Evolutionary conservation across 2,329 filamentous ascomycete species (phyloP).

Genomic region (Fusarium torreyae): DNA sequence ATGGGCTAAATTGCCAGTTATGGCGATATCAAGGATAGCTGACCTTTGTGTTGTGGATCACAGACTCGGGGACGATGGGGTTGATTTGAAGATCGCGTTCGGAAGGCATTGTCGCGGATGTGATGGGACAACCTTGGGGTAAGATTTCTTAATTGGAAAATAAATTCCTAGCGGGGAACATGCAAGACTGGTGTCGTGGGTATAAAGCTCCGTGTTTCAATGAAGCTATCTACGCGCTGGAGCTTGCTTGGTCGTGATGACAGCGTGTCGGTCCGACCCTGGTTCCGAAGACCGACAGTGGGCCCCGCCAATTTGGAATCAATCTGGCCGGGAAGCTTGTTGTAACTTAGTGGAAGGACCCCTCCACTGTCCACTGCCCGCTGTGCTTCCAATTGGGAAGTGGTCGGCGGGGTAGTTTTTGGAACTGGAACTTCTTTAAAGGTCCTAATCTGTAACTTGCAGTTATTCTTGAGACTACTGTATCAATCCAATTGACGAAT

Average conservation of each 20-base stretch:
- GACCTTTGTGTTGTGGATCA: constrained; percentile 87
- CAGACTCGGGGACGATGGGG: constrained; percentile 83
- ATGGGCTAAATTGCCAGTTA: background rate
- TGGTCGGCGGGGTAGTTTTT: constrained; percentile 33
- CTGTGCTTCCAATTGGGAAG: constrained; percentile 27
- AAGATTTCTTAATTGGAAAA: background rate
- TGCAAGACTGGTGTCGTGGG: constrained; percentile 10
- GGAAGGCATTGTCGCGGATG: constrained; percentile 70
- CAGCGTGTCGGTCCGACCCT: constrained; percentile 49
- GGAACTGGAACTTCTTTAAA: constrained; percentile 28
- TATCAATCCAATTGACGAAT: constrained; percentile 16
- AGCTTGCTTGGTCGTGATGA: constrained; percentile 39
- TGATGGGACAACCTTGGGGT: background rate
- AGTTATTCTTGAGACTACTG: constrained; percentile 12
- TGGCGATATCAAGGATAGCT: constrained; percentile 38
- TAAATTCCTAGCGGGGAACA: background rate
- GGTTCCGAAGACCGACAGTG: constrained; percentile 31
- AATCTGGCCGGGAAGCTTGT: constrained; percentile 2
- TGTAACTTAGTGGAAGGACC: constrained; percentile 15
- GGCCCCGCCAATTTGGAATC: constrained; percentile 26
- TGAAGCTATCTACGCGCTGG: constrained; percentile 34
- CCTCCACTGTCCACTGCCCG: constrained; percentile 23
- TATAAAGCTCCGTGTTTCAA: constrained; percentile 14
- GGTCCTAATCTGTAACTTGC: constrained; percentile 26
- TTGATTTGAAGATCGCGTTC: constrained; percentile 82